Base-by-base conservation (phyloP, 2,329 filamentous ascomycete genomes). In the Sporothrix phasma region DNA sequence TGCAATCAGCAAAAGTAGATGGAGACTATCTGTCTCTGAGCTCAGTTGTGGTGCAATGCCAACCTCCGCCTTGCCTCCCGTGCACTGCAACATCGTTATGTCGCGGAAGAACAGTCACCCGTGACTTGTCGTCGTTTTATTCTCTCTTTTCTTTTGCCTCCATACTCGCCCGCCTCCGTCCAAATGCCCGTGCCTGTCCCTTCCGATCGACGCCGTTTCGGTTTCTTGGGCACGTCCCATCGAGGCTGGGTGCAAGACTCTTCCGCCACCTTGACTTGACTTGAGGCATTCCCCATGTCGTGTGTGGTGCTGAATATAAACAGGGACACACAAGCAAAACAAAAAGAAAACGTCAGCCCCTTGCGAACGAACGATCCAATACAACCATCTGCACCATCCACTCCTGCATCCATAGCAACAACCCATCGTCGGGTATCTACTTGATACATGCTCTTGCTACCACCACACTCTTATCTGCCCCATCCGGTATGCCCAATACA, bases 171-270 rank as follows among this genome's bases (percentile, higher is more conserved):
- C n/a, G n/a, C n/a, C n/a, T n/a, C n/a, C n/a, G n/a, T n/a, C n/a
- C n/a, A n/a, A n/a, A n/a, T n/a, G n/a, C 24, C 46, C 47, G 26
- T 51, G 47, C 51, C 6, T 19, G 26, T 5, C n/a, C 37, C 45
- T 49, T 49, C 43, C 59, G 59, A 61, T 41, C 59, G 59, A 61
- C 31, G 19, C 29, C 59, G 45, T 49, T 46, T 61, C 58, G 58
- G 43, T 56, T 37, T 19, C 49, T n/a, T 31, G 34, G 10, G 31
- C 49, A 54, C 29, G 26, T 51, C 24, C 47, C 47, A 51, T 51
- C 47, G 15, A 31, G 11, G 15, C 24, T 26, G 26, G n/a, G 17
- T 31, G 47, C 47, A 51, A 51, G 8, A 34, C 34, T 31, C 13
- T 26, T 10, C 24, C 24, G 45, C 13, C 24, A 3, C n/a, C 26